phyloP scores from a whole-genome alignment of 106 monocot species.

The Dactylorhiza incarnata region DNA sequence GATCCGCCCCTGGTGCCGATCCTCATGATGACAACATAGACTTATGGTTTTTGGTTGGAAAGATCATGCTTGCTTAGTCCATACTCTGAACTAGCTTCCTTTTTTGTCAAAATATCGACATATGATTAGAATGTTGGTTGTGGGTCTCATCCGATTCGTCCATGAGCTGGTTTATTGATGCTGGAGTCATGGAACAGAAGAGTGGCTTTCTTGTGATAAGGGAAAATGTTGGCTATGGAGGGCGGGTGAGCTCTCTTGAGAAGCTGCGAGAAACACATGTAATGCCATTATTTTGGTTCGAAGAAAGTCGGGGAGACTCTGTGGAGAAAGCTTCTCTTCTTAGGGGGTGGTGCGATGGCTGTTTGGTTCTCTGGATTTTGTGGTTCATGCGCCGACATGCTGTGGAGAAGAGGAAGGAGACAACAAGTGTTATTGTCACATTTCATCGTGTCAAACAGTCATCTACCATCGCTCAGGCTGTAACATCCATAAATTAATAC shows the following conservation, averaged over 20 bases:
- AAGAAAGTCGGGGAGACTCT: conserved; percentile 67
- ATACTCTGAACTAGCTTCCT: conserved; percentile 19
- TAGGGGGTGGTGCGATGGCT: conserved; percentile 71
- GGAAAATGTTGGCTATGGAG: conserved; percentile 25
- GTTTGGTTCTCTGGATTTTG: conserved; percentile 57
- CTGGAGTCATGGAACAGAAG: conserved; percentile 56
- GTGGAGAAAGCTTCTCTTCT: conserved; percentile 72
- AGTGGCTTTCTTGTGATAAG: conserved; percentile 26
- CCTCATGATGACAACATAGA: background rate
- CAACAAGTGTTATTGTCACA: conserved; percentile 75
- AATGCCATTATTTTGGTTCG: conserved; percentile 55
- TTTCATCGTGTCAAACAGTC: conserved; percentile 87
- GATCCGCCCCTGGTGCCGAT: too few species aligned
- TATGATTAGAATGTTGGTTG: conserved; percentile 34
- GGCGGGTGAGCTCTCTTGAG: conserved; percentile 40
- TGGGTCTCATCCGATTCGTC: conserved; percentile 24
- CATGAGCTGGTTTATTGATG: conserved; percentile 71
- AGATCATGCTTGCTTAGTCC: conserved; percentile 1
- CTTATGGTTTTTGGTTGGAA: background rate
- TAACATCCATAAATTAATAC: too few species aligned
- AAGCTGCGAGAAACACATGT: conserved; percentile 44
- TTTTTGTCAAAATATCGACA: conserved; percentile 10
- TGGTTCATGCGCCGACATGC: conserved; percentile 70
- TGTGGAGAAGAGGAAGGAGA: conserved; percentile 69
- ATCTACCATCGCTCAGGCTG: conserved; percentile 91